Conservation (phyloP, 164 flowering plant species). For the Tinospora cordifolia region DNA sequence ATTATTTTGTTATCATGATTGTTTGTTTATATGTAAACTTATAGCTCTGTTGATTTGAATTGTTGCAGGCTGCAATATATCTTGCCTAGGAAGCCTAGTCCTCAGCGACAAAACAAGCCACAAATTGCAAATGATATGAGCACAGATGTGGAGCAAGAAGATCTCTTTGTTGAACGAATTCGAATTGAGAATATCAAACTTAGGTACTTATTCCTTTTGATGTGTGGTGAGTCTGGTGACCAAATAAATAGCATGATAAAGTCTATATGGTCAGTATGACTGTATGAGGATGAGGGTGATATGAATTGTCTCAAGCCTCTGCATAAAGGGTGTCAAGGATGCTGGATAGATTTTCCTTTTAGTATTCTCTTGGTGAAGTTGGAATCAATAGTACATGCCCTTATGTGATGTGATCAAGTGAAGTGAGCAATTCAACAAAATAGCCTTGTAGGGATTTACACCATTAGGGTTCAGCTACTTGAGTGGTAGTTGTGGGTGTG, state of each 20-base stretch:
- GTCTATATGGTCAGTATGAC: neutral
- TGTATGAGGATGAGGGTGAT: neutral
- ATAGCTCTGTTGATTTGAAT: constrained; percentile 15
- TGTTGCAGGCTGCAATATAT: constrained; percentile 46
- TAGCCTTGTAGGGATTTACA: no score
- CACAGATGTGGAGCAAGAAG: constrained; percentile 39
- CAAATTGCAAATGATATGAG: constrained; percentile 55
- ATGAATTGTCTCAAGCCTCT: neutral
- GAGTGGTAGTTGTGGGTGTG: neutral
- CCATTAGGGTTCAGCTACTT: neutral
- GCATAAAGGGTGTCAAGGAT: neutral
- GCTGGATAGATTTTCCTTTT: neutral
- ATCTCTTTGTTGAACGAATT: constrained; percentile 61
- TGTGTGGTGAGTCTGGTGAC: neutral
- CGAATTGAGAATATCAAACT: constrained; percentile 81
- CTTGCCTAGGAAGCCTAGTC: constrained; percentile 36
- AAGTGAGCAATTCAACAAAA: neutral
- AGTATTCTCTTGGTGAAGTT: neutral
- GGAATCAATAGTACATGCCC: neutral
- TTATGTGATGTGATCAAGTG: neutral
- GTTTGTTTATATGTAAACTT: no score
- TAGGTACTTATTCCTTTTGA: constrained; percentile 37
- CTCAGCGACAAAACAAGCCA: constrained; percentile 32
- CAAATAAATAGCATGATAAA: neutral
- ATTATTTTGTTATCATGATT: no score